Percentiles rank a stretch among this genome's conserved stretches.
These are phyloP conservation scores for Mortierella alpina DNA, from an alignment of 192 early-diverging fungal species.

Conservation along the genomic window DNA sequence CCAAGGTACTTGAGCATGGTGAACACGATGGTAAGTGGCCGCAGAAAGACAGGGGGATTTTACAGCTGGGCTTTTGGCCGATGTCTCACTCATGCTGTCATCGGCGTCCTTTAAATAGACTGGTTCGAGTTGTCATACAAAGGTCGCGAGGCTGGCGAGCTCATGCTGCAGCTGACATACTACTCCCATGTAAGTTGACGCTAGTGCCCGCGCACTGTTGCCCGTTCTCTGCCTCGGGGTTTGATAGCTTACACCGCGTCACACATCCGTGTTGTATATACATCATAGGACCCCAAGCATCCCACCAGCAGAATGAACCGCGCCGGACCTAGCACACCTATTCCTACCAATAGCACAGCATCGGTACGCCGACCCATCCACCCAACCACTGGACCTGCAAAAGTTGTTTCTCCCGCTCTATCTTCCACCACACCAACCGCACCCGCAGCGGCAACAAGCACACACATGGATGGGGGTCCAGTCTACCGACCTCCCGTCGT, in stretches of 20 bases:
- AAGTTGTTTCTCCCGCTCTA: neutral
- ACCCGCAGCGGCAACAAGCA: neutral
- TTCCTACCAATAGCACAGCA: neutral
- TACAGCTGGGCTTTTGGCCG: neutral
- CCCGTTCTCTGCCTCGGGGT: neutral
- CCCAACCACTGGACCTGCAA: neutral
- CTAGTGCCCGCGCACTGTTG: neutral
- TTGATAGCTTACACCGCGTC: neutral
- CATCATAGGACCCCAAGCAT: conserved; percentile 25
- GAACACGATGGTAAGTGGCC: conserved; percentile 63
- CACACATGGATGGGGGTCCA: neutral
- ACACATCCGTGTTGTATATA: neutral
- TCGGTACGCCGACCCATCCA: conserved; percentile 27
- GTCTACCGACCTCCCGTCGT: conserved; percentile 12
- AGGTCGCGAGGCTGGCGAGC: conserved; percentile 44
- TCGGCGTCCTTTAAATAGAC: conserved; percentile 12
- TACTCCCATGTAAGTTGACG: conserved; percentile 22
- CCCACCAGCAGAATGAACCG: conserved; percentile 23
- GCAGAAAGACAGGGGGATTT: neutral
- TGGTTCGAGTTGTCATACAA: conserved; percentile 44
- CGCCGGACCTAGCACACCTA: neutral
- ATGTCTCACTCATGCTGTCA: neutral
- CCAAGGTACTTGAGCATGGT: conserved; percentile 60
- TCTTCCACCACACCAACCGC: neutral
- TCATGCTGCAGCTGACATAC: conserved; percentile 48